These are phyloP conservation scores for Dipteronia dyeriana DNA, from an alignment of 345 rosid genomes.

Conservation along the genomic window DNA sequence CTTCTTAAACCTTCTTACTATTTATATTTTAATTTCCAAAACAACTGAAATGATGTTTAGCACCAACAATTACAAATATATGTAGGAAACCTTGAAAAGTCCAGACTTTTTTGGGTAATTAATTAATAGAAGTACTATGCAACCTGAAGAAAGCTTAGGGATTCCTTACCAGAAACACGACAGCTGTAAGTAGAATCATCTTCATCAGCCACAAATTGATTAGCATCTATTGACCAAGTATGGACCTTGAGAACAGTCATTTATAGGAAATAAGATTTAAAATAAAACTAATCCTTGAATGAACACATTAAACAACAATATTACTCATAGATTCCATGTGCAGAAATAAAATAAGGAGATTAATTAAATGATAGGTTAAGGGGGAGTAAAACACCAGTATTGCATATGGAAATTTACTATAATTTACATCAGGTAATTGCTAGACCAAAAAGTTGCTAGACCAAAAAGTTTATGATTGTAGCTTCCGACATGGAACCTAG, in stretches of 20 bases:
- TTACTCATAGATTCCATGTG: background rate
- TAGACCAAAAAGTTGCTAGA: background rate
- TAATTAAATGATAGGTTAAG: background rate
- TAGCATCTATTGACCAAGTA: conserved; percentile 82
- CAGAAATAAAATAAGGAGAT: background rate
- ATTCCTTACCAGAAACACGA: conserved; percentile 79
- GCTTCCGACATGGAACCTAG: background rate
- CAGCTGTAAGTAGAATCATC: conserved; percentile 87
- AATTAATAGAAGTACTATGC: background rate
- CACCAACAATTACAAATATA: background rate
- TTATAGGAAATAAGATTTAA: conserved; percentile 13
- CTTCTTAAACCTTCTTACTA: background rate
- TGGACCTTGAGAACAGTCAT: conserved; percentile 52
- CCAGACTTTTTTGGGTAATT: background rate
- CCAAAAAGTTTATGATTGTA: background rate
- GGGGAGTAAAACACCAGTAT: background rate
- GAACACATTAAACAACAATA: background rate
- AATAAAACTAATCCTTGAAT: conserved; percentile 1
- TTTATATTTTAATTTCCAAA: background rate
- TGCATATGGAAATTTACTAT: background rate
- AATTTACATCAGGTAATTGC: background rate
- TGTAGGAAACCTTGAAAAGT: background rate
- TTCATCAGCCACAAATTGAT: conserved; percentile 89
- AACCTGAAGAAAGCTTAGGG: conserved; percentile 12
- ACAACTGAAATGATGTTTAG: conserved; percentile 2